These are phyloP conservation scores for Penicillium sp. DNA, from an alignment of 2,329 filamentous ascomycete species.

Conservation along the genomic window DNA sequence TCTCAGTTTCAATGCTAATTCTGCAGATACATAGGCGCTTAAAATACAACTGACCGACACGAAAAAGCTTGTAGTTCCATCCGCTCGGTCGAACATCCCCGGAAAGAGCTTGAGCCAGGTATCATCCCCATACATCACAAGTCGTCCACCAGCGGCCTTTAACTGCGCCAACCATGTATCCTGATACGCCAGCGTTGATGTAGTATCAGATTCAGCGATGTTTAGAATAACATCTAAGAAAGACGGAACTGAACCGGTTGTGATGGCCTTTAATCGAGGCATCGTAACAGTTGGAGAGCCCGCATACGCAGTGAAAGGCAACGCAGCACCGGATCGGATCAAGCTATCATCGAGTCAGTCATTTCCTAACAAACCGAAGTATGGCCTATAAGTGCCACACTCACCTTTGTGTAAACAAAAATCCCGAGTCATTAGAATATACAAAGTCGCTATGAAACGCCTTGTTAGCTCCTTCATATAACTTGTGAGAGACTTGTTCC, in stretches of 20 bases:
- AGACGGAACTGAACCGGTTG: conserved; percentile 95
- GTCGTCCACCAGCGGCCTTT: conserved; percentile 70
- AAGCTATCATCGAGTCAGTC: conserved; percentile 55
- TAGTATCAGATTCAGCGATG: conserved; percentile 89
- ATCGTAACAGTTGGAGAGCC: conserved; percentile 98
- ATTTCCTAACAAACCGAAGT: background rate
- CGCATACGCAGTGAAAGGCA: conserved; percentile 94
- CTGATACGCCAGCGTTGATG: conserved; percentile 80
- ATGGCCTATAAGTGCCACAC: background rate
- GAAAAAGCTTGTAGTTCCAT: conserved; percentile 97
- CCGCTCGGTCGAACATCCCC: conserved; percentile 76
- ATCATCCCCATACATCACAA: conserved; percentile 96
- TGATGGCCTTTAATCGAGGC: conserved; percentile 95
- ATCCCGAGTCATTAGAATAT: conserved; percentile 75
- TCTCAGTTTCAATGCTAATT: conserved; percentile 13
- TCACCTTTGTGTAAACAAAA: conserved; percentile 83
- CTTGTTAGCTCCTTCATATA: background rate
- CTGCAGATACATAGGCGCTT: background rate
- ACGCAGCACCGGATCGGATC: conserved; percentile 75
- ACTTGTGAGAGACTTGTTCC: background rate
- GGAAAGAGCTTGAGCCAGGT: conserved; percentile 98
- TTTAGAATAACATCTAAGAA: conserved; percentile 97
- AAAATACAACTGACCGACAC: conserved; percentile 69
- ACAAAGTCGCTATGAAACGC: conserved; percentile 77
- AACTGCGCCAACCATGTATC: conserved; percentile 97